A percentile compares a stretch with the other conserved stretches of the same genome.
Evolutionary conservation across 169 alveolate genomes (phyloP).

Genomic region (Eimeria sp.): DNA sequence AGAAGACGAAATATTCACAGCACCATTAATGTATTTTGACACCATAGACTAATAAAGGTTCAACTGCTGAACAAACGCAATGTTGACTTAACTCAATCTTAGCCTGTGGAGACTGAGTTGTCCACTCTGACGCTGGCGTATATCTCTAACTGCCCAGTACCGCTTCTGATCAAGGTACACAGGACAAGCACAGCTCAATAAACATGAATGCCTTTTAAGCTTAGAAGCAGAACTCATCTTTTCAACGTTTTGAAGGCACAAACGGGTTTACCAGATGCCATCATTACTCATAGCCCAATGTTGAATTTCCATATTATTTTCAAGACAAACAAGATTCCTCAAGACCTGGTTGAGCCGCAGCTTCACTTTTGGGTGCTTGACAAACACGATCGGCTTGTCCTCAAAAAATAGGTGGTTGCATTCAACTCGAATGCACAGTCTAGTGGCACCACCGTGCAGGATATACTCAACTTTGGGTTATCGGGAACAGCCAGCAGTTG

Average conservation of each 20-base stretch:
- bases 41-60: too few species aligned
- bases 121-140: neutral
- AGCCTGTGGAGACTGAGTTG: neutral
- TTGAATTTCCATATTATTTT: too few species aligned
- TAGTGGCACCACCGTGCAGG: neutral
- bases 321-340: neutral
- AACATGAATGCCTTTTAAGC: too few species aligned
- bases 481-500: neutral
- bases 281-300: neutral
- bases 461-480: too few species aligned
- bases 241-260: neutral
- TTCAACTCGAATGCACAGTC: neutral
- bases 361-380: neutral
- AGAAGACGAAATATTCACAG: neutral
- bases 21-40: neutral
- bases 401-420: neutral
- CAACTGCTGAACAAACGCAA: too few species aligned
- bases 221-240: too few species aligned
- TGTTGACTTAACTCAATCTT: neutral
- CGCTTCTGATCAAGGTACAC: too few species aligned
- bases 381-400: too few species aligned
- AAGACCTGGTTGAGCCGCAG: neutral
- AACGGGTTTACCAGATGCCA: neutral
- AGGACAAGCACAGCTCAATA: too few species aligned
- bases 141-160: too few species aligned